Conservation (phyloP, 129 eudicot species). For the Rutidosis leptorrhynchoides region DNA sequence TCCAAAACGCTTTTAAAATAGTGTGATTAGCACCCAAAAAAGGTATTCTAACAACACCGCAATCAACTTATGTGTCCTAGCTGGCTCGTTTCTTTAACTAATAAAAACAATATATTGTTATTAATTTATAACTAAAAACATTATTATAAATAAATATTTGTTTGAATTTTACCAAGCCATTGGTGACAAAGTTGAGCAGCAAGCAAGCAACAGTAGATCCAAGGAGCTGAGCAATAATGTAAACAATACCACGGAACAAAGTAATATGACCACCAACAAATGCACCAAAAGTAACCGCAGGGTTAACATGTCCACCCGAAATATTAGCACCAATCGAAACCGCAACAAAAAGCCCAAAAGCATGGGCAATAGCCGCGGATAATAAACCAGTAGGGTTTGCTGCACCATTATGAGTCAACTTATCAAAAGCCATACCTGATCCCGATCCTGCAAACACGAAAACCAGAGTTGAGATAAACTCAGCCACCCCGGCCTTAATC, state of each 20-base stretch:
- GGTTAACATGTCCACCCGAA: conserved; percentile 61
- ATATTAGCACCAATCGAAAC: conserved; percentile 54
- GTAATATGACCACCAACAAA: conserved; percentile 54
- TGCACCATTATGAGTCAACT: conserved; percentile 38
- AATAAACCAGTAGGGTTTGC: conserved; percentile 44
- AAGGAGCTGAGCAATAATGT: conserved; percentile 52
- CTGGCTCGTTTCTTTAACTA: neutral
- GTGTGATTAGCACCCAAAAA: too few relatives aligned
- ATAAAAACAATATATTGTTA: neutral
- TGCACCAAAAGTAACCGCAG: conserved; percentile 65
- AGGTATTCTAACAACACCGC: too few relatives aligned
- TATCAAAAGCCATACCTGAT: conserved; percentile 58
- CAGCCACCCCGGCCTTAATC: conserved; percentile 50
- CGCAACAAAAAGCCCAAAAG: conserved; percentile 48
- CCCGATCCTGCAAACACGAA: conserved; percentile 58
- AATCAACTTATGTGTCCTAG: too few relatives aligned
- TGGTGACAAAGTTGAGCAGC: conserved; percentile 52
- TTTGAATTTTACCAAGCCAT: conserved; percentile 34
- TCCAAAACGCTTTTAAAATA: too few relatives aligned
- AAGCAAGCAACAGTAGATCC: conserved; percentile 62
- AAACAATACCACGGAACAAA: conserved; percentile 42
- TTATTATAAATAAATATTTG: neutral
- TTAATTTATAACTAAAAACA: neutral
- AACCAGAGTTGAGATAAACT: conserved; percentile 53
- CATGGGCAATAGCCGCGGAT: conserved; percentile 48